Evolutionary conservation across 2,329 filamentous ascomycete species (phyloP).

Genomic region (Pezicula radicicola): DNA sequence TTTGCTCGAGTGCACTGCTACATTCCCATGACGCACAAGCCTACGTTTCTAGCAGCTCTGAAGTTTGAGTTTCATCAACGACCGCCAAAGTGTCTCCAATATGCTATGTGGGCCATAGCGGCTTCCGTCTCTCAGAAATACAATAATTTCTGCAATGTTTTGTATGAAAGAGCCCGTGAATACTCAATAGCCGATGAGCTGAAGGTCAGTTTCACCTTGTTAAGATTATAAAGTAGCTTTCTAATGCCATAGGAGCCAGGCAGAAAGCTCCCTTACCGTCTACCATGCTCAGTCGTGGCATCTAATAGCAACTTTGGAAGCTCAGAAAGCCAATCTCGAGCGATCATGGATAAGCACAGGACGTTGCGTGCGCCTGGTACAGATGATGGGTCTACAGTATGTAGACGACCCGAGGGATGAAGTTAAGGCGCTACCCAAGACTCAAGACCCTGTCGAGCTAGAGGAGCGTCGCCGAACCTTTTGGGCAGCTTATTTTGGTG

Average conservation of each 20-base stretch:
- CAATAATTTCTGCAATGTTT: constrained; percentile 66
- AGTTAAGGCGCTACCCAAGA: constrained; percentile 68
- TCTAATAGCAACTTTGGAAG: constrained; percentile 74
- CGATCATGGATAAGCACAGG: constrained; percentile 81
- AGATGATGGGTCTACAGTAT: constrained; percentile 84
- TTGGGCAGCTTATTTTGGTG: constrained; percentile 80
- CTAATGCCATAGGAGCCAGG: constrained; percentile 52
- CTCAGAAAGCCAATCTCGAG: constrained; percentile 81
- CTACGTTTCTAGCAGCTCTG: constrained; percentile 71
- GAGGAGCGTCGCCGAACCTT: constrained; percentile 83
- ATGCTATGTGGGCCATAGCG: constrained; percentile 84
- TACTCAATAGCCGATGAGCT: constrained; percentile 84
- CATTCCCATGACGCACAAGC: constrained; percentile 74
- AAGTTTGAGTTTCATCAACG: constrained; percentile 69
- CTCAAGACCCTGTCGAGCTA: constrained; percentile 76
- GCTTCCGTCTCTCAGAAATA: constrained; percentile 73
- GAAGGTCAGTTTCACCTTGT: constrained; percentile 45
- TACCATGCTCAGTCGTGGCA: constrained; percentile 78
- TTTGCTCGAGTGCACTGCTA: constrained; percentile 73
- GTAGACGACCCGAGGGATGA: constrained; percentile 64
- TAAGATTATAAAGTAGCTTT: background rate
- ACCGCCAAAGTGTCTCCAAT: constrained; percentile 79
- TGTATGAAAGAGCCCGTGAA: constrained; percentile 78
- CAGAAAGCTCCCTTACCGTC: constrained; percentile 77
- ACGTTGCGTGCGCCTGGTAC: constrained; percentile 63